Evolutionary conservation across 2,329 filamentous ascomycete species (phyloP).

Genomic region (Microsporum canis): DNA sequence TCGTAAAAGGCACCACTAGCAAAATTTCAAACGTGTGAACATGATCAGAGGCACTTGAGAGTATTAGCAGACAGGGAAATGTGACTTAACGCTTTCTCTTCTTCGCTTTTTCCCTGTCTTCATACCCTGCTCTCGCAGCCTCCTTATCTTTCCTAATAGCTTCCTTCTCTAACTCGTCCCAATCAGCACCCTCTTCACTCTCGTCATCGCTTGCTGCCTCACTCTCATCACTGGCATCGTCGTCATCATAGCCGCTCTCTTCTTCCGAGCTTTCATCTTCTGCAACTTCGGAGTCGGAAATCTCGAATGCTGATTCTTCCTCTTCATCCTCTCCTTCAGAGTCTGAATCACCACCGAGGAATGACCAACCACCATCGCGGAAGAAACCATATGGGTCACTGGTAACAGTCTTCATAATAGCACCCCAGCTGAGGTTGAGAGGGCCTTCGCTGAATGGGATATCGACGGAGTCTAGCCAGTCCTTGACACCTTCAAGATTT

Average conservation of each 20-base stretch:
- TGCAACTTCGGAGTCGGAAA: constrained; percentile 69
- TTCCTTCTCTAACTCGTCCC: constrained; percentile 90
- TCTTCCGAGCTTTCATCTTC: constrained; percentile 65
- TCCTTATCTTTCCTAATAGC: constrained; percentile 54
- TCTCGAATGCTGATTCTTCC: constrained; percentile 85
- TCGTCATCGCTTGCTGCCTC: constrained; percentile 48
- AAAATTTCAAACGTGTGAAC: not conserved
- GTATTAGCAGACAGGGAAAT: not conserved
- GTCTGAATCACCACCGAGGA: constrained; percentile 78
- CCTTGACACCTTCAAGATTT: constrained; percentile 86
- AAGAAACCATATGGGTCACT: constrained; percentile 93
- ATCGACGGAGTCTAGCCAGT: constrained; percentile 92
- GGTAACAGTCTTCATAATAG: constrained; percentile 98
- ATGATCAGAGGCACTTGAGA: not conserved
- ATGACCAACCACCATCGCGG: constrained; percentile 86
- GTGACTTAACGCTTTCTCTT: constrained; percentile 54
- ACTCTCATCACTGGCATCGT: constrained; percentile 71
- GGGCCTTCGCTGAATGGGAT: constrained; percentile 91
- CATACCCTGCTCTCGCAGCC: constrained; percentile 27
- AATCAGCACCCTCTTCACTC: constrained; percentile 74
- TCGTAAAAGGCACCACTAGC: not conserved
- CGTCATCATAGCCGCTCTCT: constrained; percentile 87
- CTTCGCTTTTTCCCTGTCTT: constrained; percentile 51
- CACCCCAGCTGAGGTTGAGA: constrained; percentile 95
- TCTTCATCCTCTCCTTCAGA: constrained; percentile 71